Evolutionary conservation across 2,329 filamentous ascomycete genomes (phyloP).

Genomic region (Pestalotiopsis sp.): DNA sequence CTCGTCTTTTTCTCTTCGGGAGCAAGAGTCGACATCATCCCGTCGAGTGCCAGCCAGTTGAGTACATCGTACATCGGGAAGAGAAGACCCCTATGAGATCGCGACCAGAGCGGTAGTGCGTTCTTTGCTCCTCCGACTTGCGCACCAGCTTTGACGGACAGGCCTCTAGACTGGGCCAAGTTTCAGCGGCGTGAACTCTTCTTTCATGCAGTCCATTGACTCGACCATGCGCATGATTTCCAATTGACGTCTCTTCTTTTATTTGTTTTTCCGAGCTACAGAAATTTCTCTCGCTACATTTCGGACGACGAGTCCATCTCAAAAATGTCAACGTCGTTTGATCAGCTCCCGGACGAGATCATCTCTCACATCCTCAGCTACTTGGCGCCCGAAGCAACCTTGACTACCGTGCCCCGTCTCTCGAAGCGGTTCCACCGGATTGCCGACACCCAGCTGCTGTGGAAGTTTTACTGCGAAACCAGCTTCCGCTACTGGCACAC

Average conservation of each 20-base stretch:
- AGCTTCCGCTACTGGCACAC: conserved; percentile 76
- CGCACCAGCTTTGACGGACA: not conserved
- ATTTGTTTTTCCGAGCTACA: not conserved
- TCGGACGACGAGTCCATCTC: not conserved
- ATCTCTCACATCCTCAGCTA: conserved; percentile 75
- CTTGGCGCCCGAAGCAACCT: conserved; percentile 54
- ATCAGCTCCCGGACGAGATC: conserved; percentile 76
- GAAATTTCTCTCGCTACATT: not conserved
- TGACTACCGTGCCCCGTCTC: conserved; percentile 49
- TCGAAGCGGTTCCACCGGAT: conserved; percentile 66
- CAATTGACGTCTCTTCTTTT: not conserved
- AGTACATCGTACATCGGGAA: not conserved
- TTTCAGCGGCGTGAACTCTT: not conserved
- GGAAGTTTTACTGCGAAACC: conserved; percentile 72
- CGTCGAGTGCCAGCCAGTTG: not conserved
- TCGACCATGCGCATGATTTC: not conserved
- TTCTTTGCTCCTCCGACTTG: not conserved
- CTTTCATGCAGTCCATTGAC: not conserved
- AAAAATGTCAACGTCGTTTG: conserved; percentile 30
- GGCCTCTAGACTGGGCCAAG: not conserved
- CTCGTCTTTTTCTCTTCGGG: not conserved
- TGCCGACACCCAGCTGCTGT: conserved; percentile 72
- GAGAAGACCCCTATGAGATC: conserved; percentile 4
- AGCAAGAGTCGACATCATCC: no score
- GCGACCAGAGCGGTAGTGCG: not conserved